phyloP scores from a whole-genome alignment of 2,329 filamentous ascomycete species.

The Didymella keratinophila region DNA sequence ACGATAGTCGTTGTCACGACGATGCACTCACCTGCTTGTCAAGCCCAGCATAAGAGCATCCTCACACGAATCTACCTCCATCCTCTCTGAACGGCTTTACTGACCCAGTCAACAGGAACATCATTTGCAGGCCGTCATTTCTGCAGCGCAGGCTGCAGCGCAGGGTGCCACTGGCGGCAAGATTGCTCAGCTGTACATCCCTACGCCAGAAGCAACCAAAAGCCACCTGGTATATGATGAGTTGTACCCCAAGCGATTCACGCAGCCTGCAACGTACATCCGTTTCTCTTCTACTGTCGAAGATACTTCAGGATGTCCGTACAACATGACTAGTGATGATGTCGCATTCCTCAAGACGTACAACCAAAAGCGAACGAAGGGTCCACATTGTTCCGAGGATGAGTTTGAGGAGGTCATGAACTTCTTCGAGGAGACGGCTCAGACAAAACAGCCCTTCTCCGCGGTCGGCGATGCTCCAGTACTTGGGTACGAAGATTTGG shows the following conservation, averaged over 20 bases:
- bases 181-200: conserved; percentile 70
- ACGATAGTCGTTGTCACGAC: conserved; percentile 16
- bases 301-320: conserved; percentile 87
- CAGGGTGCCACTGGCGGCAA: conserved; percentile 61
- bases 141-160: conserved; percentile 65
- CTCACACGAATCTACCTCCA: conserved; percentile 22
- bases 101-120: conserved; percentile 72
- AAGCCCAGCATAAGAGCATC: neutral
- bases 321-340: conserved; percentile 95
- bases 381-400: conserved; percentile 79
- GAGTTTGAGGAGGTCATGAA: conserved; percentile 94
- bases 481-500: conserved; percentile 63
- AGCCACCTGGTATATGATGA: conserved; percentile 83
- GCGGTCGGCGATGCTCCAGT: conserved; percentile 88
- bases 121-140: conserved; percentile 88
- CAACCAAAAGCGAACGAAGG: conserved; percentile 75
- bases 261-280: conserved; percentile 91
- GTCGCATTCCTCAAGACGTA: conserved; percentile 82
- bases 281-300: conserved; percentile 98
- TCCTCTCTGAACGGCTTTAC: conserved; percentile 14
- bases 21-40: conserved; percentile 1
- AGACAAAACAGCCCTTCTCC: conserved; percentile 85
- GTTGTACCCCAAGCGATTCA: conserved; percentile 80
- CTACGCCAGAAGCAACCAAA: conserved; percentile 69
- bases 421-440: conserved; percentile 88